Base-by-base conservation (phyloP, 1,284 basidiomycete species). In the Stereum hirsutum region DNA sequence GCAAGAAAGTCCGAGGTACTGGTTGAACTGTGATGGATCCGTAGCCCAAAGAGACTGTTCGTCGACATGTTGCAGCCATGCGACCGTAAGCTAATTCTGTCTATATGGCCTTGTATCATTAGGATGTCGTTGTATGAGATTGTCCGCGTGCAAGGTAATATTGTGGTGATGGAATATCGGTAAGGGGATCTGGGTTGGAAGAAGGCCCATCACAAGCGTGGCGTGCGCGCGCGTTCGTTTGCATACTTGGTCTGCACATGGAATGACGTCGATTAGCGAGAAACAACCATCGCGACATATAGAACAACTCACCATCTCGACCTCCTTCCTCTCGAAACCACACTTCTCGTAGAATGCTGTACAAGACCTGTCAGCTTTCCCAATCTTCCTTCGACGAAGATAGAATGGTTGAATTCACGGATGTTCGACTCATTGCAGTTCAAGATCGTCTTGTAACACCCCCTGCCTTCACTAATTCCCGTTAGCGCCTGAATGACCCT, bases 261-360 rank as follows among this genome's bases (percentile, higher is more conserved):
- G 38, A n/a, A n/a, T n/a, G 28, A 38, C 7, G 33, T 11, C 33
- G 10, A 20, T 8, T 17, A 35, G 8, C 19, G 10, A 11, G 10
- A 30, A 10, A 34, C 10, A 51, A 42, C 11, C 10, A 37, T 24
- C 24, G 40, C 46, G 12, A 11, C 46, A 41, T 12, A 39, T 15
- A 26, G 34, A 42, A 36, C 10, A 17, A 60, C 66, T 39, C 51
- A 79, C 91, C 91, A 95, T 96, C 64, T 94, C 88, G 55, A 76
- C 81, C 63, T 92, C 90, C 64, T 90, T 93, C 67, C 81, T 83
- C 60, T 76, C 71, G 56, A 77, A 95, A 27, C 93, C 94, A 60
- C 95, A 99, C 65, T 97, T 98, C 64, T 91, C 74, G 63, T 99
- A 99, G 68, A 99, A 99, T 1, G 89, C 91, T 94, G 41, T n/a